Base-by-base conservation (phyloP, 108 stramenopile species). In the Cyclotella choctawhatcheeana region DNA sequence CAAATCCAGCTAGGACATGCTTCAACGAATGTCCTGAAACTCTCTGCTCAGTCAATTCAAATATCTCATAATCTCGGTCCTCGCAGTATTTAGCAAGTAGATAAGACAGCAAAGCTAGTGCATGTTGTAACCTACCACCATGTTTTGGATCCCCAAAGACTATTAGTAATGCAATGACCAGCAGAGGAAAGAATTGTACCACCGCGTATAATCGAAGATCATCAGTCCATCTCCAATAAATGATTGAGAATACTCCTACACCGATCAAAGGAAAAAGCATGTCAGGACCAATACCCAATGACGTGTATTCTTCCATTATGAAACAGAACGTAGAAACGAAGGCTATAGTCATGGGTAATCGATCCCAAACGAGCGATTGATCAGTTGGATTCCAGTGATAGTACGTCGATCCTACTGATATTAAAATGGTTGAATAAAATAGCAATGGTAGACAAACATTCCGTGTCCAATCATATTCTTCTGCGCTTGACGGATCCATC, bases 371-470 rank as follows among this genome's bases (percentile, higher is more conserved):
- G 33, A 74, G 43, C 21, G 66, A 67, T 35, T 37, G 20, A 27
- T 74, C 62, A 27, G 31, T 67, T 25, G 73, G 73, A 14, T 67
- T 65, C 73, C 73, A 74, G 35, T 74, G 73, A 52, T 74, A 74
- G 33, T 74, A 74, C 8, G 67, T 58, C 4, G 66, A 68, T n/a
- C 73, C 73, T 18, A 68, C 31, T 8, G 66, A 68, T 56, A 74
- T 68, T 13, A 33, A 52, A 35, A 58, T 58, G 2, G 66, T 74
- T 34, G 66, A 54, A 34, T 56, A 67, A 44, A 74, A 74, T 52
- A 67, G 68, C 26, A 74, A 54, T 21, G 71, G 44, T 6, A 73
- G 71, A 25, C 71, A 73, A 20, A 59, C 37, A 26, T 60, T 27
- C 24, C 60, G 18, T 37, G 60, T 30, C 71, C 64, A 73, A 12